phyloP scores from a whole-genome alignment of 345 rosid species.

The Abelmoschus esculentus region DNA sequence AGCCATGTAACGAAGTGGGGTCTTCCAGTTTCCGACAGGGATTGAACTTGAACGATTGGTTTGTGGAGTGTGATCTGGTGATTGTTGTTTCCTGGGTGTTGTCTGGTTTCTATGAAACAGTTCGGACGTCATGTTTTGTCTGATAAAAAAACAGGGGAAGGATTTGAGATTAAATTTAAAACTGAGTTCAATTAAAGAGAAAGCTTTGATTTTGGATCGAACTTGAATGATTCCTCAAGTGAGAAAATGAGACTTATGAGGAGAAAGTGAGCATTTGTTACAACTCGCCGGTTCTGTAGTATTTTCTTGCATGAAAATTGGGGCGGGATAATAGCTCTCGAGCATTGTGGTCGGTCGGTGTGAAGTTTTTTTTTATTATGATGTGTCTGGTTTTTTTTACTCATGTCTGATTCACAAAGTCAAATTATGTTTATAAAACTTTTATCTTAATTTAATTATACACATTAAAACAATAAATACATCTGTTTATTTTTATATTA shows the following conservation, averaged over 20 bases:
- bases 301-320: background rate
- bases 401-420: no score
- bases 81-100: background rate
- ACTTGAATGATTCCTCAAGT: background rate
- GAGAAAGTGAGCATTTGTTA: background rate
- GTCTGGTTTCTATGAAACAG: conserved; percentile 19
- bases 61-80: background rate
- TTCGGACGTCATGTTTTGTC: conserved; percentile 19
- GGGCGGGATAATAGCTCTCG: conserved; percentile 3
- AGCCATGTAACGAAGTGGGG: conserved; percentile 40
- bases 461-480: no score
- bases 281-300: background rate
- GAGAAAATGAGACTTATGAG: background rate
- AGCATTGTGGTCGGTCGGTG: background rate
- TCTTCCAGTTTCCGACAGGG: background rate
- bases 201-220: background rate
- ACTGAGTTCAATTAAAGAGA: background rate
- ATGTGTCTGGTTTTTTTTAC: background rate
- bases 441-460: no score
- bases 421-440: no score
- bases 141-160: background rate
- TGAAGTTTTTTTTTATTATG: background rate
- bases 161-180: background rate
- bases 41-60: background rate
- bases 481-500: no score